These are phyloP conservation scores for Fermentozyma sake DNA, from an alignment of 1,139 yeast genomes.

Conservation along the genomic window DNA sequence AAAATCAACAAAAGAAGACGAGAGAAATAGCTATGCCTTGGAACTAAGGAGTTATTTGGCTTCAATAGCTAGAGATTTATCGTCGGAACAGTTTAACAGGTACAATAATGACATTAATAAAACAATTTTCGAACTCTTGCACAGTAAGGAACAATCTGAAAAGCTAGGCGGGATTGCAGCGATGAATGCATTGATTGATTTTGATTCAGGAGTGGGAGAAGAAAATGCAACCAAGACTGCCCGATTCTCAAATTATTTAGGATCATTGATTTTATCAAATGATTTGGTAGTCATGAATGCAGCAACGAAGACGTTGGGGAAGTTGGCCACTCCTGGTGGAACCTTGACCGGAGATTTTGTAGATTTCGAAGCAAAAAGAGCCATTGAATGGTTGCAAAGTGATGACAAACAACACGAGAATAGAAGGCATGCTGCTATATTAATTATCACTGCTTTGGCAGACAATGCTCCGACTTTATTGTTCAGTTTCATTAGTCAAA, in stretches of 20 bases:
- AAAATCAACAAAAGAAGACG: constrained; percentile 46
- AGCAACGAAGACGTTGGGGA: constrained; percentile 84
- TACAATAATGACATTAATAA: constrained; percentile 86
- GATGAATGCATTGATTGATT: constrained; percentile 78
- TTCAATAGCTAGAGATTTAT: constrained; percentile 66
- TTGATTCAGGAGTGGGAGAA: constrained; percentile 60
- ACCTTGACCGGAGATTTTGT: constrained; percentile 88
- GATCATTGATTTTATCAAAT: constrained; percentile 75
- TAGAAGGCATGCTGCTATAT: constrained; percentile 86
- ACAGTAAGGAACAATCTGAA: constrained; percentile 66
- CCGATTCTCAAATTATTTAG: constrained; percentile 80
- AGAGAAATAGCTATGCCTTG: constrained; percentile 54
- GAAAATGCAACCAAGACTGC: constrained; percentile 89
- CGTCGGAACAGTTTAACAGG: constrained; percentile 74
- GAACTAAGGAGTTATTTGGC: constrained; percentile 66
- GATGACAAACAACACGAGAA: constrained; percentile 73
- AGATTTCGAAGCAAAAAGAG: constrained; percentile 84
- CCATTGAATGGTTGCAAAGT: constrained; percentile 85
- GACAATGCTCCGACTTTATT: constrained; percentile 82
- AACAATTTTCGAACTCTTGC: constrained; percentile 79
- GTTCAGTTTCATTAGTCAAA: constrained; percentile 72
- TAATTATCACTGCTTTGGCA: constrained; percentile 80
- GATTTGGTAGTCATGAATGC: constrained; percentile 81
- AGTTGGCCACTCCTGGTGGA: constrained; percentile 85
- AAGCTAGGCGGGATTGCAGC: constrained; percentile 91